Evolutionary conservation across 1,284 basidiomycete genomes (phyloP).

Genomic region (Volvariella surrecta): DNA sequence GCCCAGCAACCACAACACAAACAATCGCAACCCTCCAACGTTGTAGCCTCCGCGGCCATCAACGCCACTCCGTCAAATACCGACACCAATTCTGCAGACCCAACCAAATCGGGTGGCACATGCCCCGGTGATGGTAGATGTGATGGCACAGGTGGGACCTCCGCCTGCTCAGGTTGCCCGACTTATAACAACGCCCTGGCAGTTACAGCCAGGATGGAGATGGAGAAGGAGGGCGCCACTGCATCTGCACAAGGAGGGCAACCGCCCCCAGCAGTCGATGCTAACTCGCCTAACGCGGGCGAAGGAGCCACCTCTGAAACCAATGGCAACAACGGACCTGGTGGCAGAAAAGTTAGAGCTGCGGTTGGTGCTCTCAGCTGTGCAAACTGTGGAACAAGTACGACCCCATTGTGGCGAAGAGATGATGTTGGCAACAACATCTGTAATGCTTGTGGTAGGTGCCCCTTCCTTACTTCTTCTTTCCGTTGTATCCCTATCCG

Average conservation of each 20-base stretch:
- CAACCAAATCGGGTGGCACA: constrained; percentile 44
- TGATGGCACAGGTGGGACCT: constrained; percentile 89
- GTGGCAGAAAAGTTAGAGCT: constrained; percentile 23
- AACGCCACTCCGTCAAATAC: constrained; percentile 10
- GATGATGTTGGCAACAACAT: constrained; percentile 93
- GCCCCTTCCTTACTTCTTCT: constrained; percentile 13
- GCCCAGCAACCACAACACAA: constrained; percentile 16
- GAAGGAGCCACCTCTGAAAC: constrained; percentile 12
- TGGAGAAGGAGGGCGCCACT: constrained; percentile 17
- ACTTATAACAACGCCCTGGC: constrained; percentile 81
- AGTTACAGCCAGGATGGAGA: constrained; percentile 29
- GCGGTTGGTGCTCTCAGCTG: constrained; percentile 80
- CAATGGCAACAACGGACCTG: constrained; percentile 7
- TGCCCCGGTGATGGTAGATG: constrained; percentile 95
- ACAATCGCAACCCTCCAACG: constrained; percentile 8
- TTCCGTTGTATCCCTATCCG: constrained; percentile 8
- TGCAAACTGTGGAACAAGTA: constrained; percentile 88
- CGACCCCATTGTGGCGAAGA: constrained; percentile 89
- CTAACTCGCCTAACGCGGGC: constrained; percentile 20
- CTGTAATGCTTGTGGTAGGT: constrained; percentile 90
- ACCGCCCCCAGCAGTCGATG: constrained; percentile 11
- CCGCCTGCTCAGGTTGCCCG: constrained; percentile 87
- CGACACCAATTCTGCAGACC: constrained; percentile 15
- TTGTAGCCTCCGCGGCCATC: constrained; percentile 7
- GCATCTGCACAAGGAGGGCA: constrained; percentile 9